phyloP scores from a whole-genome alignment of 495 filamentous ascomycete species.

The Neurospora africana region DNA sequence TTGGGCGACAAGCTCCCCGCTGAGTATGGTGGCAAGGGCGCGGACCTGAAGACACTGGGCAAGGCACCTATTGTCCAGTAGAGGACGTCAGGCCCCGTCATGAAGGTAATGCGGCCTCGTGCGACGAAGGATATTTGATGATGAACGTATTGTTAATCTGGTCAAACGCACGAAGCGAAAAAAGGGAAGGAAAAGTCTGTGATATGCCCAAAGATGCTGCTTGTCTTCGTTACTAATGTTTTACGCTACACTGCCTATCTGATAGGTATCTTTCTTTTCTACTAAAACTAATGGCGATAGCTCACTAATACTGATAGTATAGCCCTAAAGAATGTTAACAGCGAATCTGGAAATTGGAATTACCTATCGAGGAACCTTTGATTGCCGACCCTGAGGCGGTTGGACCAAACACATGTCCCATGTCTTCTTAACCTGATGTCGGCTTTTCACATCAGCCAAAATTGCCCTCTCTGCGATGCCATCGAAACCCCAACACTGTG shows the following conservation, averaged over 20 bases:
- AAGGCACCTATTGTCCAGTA: conserved; percentile 22
- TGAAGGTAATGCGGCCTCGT: neutral
- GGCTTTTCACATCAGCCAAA: neutral
- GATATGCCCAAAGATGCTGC: neutral
- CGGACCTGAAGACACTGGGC: conserved; percentile 29
- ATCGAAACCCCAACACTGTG: neutral
- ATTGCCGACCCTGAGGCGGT: neutral
- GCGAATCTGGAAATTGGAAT: neutral
- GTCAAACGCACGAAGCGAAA: neutral
- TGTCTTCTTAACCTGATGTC: neutral
- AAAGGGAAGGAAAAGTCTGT: neutral
- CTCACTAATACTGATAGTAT: neutral
- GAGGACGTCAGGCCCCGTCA: neutral
- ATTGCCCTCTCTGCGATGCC: neutral
- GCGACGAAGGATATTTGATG: neutral
- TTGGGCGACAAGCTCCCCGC: conserved; percentile 54
- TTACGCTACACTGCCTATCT: neutral
- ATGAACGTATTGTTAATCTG: neutral
- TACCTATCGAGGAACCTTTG: neutral
- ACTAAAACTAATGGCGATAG: neutral
- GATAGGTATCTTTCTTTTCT: neutral
- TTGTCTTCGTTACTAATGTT: neutral
- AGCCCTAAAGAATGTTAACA: neutral
- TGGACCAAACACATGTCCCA: neutral
- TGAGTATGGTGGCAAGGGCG: conserved; percentile 64